phyloP scores from a whole-genome alignment of 805 yeast species.

The Kazachstania viticola region DNA sequence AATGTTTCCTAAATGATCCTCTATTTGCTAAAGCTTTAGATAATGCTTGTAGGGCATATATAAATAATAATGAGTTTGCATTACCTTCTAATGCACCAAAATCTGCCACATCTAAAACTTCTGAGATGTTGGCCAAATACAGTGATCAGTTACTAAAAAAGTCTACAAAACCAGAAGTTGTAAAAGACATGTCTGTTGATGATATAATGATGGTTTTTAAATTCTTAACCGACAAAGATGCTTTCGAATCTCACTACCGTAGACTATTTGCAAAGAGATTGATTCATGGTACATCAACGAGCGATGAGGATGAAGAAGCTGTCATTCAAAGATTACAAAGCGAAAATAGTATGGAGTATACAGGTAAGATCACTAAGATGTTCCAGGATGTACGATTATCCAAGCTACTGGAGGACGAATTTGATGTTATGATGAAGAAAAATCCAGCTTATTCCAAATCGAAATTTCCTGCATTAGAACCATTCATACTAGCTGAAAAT shows the following conservation, averaged over 20 bases:
- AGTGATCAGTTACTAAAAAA: constrained; percentile 75
- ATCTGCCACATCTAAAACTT: constrained; percentile 60
- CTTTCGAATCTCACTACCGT: constrained; percentile 87
- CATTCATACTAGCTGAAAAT: constrained; percentile 72
- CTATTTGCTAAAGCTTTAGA: constrained; percentile 81
- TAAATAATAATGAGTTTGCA: constrained; percentile 76
- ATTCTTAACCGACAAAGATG: constrained; percentile 86
- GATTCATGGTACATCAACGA: constrained; percentile 74
- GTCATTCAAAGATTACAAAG: constrained; percentile 79
- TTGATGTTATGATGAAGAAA: constrained; percentile 23
- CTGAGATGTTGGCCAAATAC: constrained; percentile 83
- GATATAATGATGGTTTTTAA: constrained; percentile 81
- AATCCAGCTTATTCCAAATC: constrained; percentile 22
- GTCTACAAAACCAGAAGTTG: constrained; percentile 56
- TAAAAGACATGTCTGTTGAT: constrained; percentile 66
- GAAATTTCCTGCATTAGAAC: constrained; percentile 43
- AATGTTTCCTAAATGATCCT: constrained; percentile 50
- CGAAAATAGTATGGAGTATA: constrained; percentile 85
- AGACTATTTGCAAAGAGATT: constrained; percentile 80
- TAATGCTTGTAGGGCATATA: constrained; percentile 73
- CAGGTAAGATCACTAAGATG: constrained; percentile 91
- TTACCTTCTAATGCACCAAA: constrained; percentile 41
- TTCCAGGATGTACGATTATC: constrained; percentile 87
- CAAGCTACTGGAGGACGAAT: constrained; percentile 48
- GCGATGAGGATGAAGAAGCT: constrained; percentile 69